A percentile compares a stretch with the other conserved stretches of the same genome.
These are phyloP conservation scores for Lanmaoa rubissima DNA, from an alignment of 768 basidiomycete genomes.

Conservation along the genomic window DNA sequence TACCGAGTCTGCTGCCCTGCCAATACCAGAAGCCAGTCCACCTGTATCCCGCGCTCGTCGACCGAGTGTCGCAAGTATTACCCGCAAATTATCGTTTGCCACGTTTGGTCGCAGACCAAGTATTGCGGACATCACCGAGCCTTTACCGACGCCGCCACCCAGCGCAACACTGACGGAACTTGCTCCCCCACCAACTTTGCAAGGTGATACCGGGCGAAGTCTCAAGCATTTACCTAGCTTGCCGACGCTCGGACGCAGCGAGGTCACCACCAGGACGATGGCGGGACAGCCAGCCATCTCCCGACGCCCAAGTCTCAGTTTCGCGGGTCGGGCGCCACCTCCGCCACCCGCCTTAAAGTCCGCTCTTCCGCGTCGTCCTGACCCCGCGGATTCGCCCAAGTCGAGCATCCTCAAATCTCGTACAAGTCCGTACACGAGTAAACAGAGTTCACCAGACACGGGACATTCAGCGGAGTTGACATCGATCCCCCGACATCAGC, in stretches of 20 bases:
- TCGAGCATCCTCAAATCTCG: constrained; percentile 18
- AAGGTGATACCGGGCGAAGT: constrained; percentile 5
- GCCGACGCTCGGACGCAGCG: constrained; percentile 16
- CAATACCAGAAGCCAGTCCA: constrained; percentile 9
- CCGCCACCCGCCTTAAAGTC: constrained; percentile 1
- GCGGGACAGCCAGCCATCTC: not conserved
- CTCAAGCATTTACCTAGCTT: constrained; percentile 28
- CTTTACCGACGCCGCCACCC: constrained; percentile 18
- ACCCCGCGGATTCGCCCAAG: constrained; percentile 7
- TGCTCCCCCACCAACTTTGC: constrained; percentile 18
- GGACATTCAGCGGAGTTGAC: not conserved
- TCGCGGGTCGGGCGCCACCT: not conserved
- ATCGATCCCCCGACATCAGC: constrained; percentile 8
- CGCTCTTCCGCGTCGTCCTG: not conserved
- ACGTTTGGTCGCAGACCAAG: constrained; percentile 28
- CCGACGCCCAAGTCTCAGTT: constrained; percentile 17
- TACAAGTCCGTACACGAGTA: not conserved
- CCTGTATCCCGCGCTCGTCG: constrained; percentile 11
- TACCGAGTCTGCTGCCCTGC: constrained; percentile 16
- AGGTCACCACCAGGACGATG: not conserved
- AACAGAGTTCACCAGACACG: constrained; percentile 3
- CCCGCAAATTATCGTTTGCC: constrained; percentile 33
- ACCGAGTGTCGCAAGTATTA: constrained; percentile 31
- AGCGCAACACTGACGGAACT: constrained; percentile 14
- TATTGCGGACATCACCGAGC: constrained; percentile 19